Evolutionary conservation across 2,329 filamentous ascomycete genomes (phyloP).

Genomic region (Fusarium sacchari): DNA sequence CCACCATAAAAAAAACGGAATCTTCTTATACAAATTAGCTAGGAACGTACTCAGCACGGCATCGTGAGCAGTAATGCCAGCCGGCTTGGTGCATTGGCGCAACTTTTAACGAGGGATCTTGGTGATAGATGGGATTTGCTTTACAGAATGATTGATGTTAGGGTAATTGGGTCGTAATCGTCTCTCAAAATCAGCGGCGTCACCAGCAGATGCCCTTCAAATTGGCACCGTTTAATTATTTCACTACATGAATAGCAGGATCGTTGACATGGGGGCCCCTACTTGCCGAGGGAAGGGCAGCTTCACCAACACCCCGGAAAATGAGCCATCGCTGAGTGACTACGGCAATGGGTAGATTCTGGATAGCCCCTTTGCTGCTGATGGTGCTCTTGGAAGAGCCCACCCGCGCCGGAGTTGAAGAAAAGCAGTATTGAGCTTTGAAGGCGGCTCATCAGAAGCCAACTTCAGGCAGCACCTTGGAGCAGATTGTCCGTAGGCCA

Average conservation of each 20-base stretch:
- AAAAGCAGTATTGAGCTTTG: not conserved
- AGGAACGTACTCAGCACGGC: not conserved
- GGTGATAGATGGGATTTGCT: not conserved
- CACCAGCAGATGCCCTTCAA: too few relatives aligned
- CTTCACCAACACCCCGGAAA: not conserved
- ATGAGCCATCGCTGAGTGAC: too few relatives aligned
- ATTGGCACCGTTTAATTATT: not conserved
- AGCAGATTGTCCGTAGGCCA: not conserved
- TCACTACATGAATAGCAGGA: not conserved
- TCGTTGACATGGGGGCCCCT: too few relatives aligned
- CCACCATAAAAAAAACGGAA: accelerated
- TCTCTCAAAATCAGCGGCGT: not conserved
- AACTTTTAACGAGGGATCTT: not conserved
- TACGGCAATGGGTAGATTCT: accelerated
- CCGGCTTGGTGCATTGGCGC: not conserved
- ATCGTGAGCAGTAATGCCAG: not conserved
- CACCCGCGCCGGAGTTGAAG: accelerated
- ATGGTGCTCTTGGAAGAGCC: too few relatives aligned
- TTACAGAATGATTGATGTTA: too few relatives aligned
- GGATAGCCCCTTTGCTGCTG: not conserved
- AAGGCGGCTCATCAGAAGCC: not conserved
- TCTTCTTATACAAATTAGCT: accelerated
- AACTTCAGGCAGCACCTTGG: not conserved
- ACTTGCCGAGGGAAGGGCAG: not conserved
- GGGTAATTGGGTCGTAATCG: not conserved